A percentile compares a stretch with the other conserved stretches of the same genome.
Conservation (phyloP, 305 asterid genomes). For the Fraxinus nigra region DNA sequence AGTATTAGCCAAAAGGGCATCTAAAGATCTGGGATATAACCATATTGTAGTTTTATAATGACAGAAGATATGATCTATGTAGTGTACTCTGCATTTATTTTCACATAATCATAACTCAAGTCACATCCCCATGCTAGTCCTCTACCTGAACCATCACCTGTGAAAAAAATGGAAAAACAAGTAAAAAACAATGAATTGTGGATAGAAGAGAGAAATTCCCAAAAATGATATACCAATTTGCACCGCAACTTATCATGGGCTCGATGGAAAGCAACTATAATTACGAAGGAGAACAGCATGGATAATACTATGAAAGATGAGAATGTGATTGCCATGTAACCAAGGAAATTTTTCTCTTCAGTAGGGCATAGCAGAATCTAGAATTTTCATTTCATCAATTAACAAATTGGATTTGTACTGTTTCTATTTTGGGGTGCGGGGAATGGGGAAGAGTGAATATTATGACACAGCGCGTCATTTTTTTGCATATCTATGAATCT, state of each 20-base stretch:
- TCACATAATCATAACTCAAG: constrained; percentile 89
- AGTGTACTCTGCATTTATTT: constrained; percentile 90
- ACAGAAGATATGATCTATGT: constrained; percentile 27
- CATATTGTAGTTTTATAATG: neutral
- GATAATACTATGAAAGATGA: neutral
- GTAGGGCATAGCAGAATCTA: neutral
- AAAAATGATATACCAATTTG: neutral
- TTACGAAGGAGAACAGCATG: neutral
- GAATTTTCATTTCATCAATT: neutral
- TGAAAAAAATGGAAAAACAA: constrained; percentile 1
- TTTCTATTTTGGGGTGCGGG: neutral
- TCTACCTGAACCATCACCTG: constrained; percentile 80
- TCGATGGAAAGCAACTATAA: neutral
- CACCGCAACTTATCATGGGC: neutral
- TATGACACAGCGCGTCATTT: neutral
- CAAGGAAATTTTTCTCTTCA: neutral
- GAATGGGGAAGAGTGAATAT: neutral
- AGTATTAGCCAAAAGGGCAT: neutral
- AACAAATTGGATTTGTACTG: neutral
- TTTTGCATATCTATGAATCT: constrained; percentile 21
- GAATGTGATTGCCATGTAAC: neutral
- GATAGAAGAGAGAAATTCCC: neutral
- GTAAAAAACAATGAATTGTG: neutral
- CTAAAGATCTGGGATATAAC: neutral
- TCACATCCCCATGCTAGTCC: constrained; percentile 98